phyloP scores from a whole-genome alignment of 768 basidiomycete species.

The Pilatotrama ljubarskyi region DNA sequence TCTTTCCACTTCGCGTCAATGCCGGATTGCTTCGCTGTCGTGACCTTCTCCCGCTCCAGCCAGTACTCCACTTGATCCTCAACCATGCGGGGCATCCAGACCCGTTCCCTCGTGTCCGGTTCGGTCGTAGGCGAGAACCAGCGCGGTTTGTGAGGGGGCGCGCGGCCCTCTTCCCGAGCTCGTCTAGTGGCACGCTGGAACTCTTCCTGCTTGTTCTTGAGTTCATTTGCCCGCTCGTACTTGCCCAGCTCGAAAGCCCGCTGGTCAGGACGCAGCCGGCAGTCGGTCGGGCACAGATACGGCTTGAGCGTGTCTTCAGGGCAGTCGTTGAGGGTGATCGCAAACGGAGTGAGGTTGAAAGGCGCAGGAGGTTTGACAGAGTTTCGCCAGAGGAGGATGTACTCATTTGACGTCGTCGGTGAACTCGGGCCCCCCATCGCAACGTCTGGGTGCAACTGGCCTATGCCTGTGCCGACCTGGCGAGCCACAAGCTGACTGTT shows the following conservation, averaged over 20 bases:
- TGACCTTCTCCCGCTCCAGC: conserved; percentile 71
- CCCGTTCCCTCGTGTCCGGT: conserved; percentile 84
- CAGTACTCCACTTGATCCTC: conserved; percentile 74
- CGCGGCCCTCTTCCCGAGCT: conserved; percentile 70
- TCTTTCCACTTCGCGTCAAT: conserved; percentile 55
- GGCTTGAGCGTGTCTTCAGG: conserved; percentile 67
- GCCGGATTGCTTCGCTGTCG: conserved; percentile 39
- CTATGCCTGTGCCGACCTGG: conserved; percentile 54
- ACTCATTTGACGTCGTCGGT: conserved; percentile 58
- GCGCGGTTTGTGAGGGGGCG: conserved; percentile 73
- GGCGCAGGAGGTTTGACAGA: conserved; percentile 80
- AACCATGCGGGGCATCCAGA: conserved; percentile 72
- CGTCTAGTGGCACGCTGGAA: conserved; percentile 70
- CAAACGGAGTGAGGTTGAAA: conserved; percentile 95
- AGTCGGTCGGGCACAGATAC: conserved; percentile 87
- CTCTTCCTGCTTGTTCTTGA: conserved; percentile 83
- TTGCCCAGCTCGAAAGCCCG: conserved; percentile 89
- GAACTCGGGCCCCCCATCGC: conserved; percentile 48
- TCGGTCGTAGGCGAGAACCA: conserved; percentile 89
- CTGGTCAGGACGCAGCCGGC: conserved; percentile 89
- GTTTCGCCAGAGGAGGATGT: conserved; percentile 91
- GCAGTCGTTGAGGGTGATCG: conserved; percentile 89
- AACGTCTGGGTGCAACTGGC: conserved; percentile 72
- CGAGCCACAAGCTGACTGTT: conserved; percentile 92
- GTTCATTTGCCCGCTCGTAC: conserved; percentile 79